A percentile compares a stretch with the other conserved stretches of the same genome.
Evolutionary conservation across 805 yeast genomes (phyloP).

Genomic region (Starmerella sp.): DNA sequence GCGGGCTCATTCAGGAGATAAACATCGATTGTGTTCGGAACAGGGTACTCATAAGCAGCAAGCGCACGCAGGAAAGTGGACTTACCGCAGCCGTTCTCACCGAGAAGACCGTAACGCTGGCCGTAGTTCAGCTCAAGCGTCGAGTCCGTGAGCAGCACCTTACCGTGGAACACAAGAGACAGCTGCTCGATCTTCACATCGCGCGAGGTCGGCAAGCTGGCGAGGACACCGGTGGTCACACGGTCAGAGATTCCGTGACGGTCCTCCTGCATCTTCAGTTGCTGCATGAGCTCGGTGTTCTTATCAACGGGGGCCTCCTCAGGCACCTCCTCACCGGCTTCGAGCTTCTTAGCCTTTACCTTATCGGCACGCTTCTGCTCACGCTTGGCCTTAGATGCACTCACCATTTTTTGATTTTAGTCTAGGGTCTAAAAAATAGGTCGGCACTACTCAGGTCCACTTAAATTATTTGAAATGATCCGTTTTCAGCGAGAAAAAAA

Average conservation of each 20-base stretch:
- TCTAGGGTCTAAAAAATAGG: not conserved
- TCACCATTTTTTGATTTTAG: constrained; percentile 29
- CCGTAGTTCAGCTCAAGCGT: constrained; percentile 89
- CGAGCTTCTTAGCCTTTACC: constrained; percentile 54
- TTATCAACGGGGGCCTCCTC: constrained; percentile 29
- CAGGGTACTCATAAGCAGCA: constrained; percentile 93
- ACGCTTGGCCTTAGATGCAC: constrained; percentile 96
- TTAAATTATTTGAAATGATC: not conserved
- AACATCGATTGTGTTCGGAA: constrained; percentile 83
- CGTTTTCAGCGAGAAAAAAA: not conserved
- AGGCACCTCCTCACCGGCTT: constrained; percentile 38
- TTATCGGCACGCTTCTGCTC: constrained; percentile 91
- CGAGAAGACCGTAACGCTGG: constrained; percentile 92
- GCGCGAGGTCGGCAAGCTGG: constrained; percentile 77
- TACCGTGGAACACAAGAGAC: constrained; percentile 92
- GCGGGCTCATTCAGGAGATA: constrained; percentile 96
- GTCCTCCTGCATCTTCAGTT: constrained; percentile 86
- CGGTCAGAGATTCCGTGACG: constrained; percentile 91
- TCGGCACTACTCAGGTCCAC: not conserved
- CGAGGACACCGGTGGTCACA: constrained; percentile 94
- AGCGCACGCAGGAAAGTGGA: constrained; percentile 86
- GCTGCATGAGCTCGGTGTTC: constrained; percentile 58
- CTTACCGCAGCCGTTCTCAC: constrained; percentile 99
- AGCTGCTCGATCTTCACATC: constrained; percentile 87
- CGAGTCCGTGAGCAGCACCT: constrained; percentile 88